These are phyloP conservation scores for Corynespora cassiicola DNA, from an alignment of 2,329 filamentous ascomycete genomes.

Conservation along the genomic window DNA sequence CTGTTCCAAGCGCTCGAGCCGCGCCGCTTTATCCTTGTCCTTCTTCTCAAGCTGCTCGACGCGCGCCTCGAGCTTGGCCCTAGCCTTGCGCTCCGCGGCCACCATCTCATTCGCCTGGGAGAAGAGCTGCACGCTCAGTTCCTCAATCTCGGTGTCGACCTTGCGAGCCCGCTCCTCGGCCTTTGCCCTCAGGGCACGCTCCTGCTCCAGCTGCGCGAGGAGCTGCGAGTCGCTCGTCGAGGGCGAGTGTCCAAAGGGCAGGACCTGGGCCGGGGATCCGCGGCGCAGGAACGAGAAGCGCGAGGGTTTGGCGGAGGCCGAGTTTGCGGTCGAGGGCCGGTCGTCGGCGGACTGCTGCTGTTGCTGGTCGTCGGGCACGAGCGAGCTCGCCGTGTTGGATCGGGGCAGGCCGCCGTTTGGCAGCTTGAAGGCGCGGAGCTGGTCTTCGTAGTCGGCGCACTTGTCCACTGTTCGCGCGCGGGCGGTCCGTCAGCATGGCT, in stretches of 20 bases:
- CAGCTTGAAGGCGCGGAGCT: conserved; percentile 63
- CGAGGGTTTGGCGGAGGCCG: conserved; percentile 36
- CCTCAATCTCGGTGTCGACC: conserved; percentile 77
- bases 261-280: conserved; percentile 35
- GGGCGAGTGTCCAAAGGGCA: conserved; percentile 29
- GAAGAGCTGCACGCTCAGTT: conserved; percentile 77
- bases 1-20: conserved; percentile 74
- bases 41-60: conserved; percentile 72
- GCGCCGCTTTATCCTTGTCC: conserved; percentile 71
- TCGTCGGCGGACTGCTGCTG: conserved; percentile 31
- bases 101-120: conserved; percentile 91
- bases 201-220: conserved; percentile 68
- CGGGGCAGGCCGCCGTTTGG: conserved; percentile 20
- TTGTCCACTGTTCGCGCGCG: conserved; percentile 58
- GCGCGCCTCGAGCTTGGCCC: conserved; percentile 74
- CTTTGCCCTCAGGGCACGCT: conserved; percentile 69
- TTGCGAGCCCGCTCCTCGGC: conserved; percentile 73
- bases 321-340: conserved; percentile 37
- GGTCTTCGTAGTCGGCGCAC: conserved; percentile 81
- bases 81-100: conserved; percentile 73
- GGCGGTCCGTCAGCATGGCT: conserved; percentile 2
- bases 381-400: conserved; percentile 27
- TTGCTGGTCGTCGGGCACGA: too few species aligned
- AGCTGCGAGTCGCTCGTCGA: conserved; percentile 56
- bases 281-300: conserved; percentile 53